phyloP scores from a whole-genome alignment of 1,284 basidiomycete species.

The Apiotrichum sp. region DNA sequence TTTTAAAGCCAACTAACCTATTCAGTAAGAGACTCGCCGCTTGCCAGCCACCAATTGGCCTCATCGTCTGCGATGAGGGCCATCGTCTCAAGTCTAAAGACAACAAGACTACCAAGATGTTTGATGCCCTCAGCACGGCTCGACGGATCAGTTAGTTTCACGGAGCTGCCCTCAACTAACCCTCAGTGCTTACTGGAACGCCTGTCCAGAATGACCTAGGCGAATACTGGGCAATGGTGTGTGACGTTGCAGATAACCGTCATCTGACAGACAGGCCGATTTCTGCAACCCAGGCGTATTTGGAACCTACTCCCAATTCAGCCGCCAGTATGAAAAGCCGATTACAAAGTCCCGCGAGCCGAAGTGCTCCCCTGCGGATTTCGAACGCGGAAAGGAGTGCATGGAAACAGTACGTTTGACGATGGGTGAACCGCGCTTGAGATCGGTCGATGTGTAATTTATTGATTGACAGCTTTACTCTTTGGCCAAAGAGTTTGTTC shows the following conservation, averaged over 20 bases:
- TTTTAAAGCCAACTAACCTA: slow-evolving; percentile 4
- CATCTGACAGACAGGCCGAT: slow-evolving; percentile 56
- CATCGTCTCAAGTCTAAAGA: slow-evolving; percentile 85
- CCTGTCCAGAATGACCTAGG: slow-evolving; percentile 94
- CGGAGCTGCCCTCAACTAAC: slow-evolving; percentile 10
- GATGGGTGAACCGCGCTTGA: too few relatives aligned
- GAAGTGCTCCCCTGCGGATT: slow-evolving; percentile 63
- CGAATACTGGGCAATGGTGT: slow-evolving; percentile 93
- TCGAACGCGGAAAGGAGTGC: slow-evolving; percentile 68
- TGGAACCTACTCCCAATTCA: slow-evolving; percentile 61
- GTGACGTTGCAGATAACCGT: slow-evolving; percentile 15
- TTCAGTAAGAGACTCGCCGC: slow-evolving; percentile 41
- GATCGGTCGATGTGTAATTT: neutral
- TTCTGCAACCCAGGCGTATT: slow-evolving; percentile 90
- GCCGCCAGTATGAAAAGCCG: slow-evolving; percentile 76
- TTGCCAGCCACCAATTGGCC: slow-evolving; percentile 68
- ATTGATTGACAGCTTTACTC: slow-evolving; percentile 56
- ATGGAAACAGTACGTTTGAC: slow-evolving; percentile 57
- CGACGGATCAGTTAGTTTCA: slow-evolving; percentile 54
- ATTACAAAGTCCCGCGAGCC: slow-evolving; percentile 83
- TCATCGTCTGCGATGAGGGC: slow-evolving; percentile 96
- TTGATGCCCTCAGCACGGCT: slow-evolving; percentile 67
- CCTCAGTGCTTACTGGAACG: slow-evolving; percentile 81
- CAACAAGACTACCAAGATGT: slow-evolving; percentile 86
- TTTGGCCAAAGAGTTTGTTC: slow-evolving; percentile 77